phyloP scores from a whole-genome alignment of 164 flowering plant species.

The Malania oleifera region DNA sequence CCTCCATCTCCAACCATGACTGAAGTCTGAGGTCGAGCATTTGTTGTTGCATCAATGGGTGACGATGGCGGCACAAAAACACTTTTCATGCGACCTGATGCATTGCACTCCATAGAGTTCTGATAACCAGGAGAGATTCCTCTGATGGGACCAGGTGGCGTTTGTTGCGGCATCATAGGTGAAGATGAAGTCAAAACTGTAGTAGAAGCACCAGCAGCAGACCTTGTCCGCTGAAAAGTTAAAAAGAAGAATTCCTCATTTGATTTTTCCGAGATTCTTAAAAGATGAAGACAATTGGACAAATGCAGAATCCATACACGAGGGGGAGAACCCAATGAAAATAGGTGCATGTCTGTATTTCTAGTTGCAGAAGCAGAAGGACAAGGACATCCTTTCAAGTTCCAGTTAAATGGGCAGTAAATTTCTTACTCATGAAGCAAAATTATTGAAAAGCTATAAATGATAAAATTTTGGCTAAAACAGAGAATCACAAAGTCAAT shows the following conservation, averaged over 20 bases:
- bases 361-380: too few species aligned
- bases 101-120: conserved; percentile 43
- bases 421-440: too few species aligned
- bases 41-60: conserved; percentile 45
- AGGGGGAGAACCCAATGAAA: not conserved
- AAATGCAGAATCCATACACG: too few species aligned
- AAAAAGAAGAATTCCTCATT: conserved; percentile 7
- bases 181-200: conserved; percentile 32
- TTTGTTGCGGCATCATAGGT: conserved; percentile 42
- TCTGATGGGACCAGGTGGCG: conserved; percentile 43
- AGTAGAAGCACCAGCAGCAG: conserved; percentile 35
- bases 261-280: conserved; percentile 8
- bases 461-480: too few species aligned
- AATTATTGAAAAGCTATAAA: too few species aligned
- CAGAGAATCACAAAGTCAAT: too few species aligned
- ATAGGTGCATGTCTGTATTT: too few species aligned
- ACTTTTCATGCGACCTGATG: conserved; percentile 44
- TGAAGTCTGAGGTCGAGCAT: conserved; percentile 31
- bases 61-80: conserved; percentile 43
- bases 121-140: conserved; percentile 49
- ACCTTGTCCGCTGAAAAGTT: conserved; percentile 44
- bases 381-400: too few species aligned
- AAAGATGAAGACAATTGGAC: not conserved
- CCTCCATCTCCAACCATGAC: conserved; percentile 48
- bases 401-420: too few species aligned